Percentiles rank a stretch among this genome's conserved stretches.
Conservation (phyloP, 257 asterid genomes). For the Rhazya stricta region DNA sequence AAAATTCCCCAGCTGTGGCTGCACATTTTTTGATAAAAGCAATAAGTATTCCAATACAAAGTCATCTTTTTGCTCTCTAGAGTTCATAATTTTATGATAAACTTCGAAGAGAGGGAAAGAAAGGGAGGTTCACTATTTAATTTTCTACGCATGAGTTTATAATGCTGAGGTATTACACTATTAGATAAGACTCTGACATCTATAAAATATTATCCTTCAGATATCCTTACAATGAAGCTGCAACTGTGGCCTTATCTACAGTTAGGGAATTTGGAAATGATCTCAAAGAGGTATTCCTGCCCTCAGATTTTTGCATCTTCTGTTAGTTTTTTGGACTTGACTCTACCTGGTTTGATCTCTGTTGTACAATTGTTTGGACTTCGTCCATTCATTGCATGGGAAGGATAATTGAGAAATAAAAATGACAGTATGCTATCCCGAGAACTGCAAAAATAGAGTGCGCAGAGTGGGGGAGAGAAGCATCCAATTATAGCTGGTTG, state of each 20-base stretch:
- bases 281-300: conserved; percentile 63
- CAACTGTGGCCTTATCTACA: conserved; percentile 78
- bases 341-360: neutral
- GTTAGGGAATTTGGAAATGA: conserved; percentile 55
- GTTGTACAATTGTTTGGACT: neutral
- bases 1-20: too few relatives aligned
- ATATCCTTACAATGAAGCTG: conserved; percentile 90
- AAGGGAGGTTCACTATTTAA: neutral
- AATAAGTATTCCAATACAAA: neutral
- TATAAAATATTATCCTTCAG: conserved; percentile 31
- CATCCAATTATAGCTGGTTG: neutral
- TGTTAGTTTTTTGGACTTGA: neutral
- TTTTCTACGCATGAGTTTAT: neutral
- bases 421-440: neutral
- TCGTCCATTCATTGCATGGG: neutral
- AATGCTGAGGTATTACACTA: neutral
- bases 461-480: neutral
- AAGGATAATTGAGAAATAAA: neutral
- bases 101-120: too few relatives aligned
- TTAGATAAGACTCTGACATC: conserved; percentile 8
- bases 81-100: too few relatives aligned
- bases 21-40: neutral
- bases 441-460: neutral
- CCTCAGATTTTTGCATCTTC: neutral
- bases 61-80: neutral